A percentile compares a stretch with the other conserved stretches of the same genome.
Conservation (phyloP, 2,329 filamentous ascomycete species). For the Cordyceps farinosa region DNA sequence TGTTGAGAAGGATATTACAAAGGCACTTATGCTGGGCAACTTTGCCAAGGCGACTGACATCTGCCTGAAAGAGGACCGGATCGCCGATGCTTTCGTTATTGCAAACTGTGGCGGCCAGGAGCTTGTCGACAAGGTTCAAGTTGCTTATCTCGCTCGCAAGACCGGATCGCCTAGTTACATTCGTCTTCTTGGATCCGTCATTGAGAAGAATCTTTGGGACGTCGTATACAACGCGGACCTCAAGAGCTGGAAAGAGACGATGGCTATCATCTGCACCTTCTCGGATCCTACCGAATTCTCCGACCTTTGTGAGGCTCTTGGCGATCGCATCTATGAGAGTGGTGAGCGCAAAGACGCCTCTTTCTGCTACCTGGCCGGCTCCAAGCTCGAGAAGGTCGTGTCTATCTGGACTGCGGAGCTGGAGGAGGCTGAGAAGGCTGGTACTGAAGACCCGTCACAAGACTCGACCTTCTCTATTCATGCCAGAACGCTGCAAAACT, state of each 20-base stretch:
- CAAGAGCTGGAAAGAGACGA: constrained; percentile 91
- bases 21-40: constrained; percentile 81
- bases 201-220: constrained; percentile 97
- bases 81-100: constrained; percentile 97
- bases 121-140: constrained; percentile 89
- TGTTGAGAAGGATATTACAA: constrained; percentile 82
- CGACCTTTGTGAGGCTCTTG: constrained; percentile 90
- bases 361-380: constrained; percentile 94
- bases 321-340: constrained; percentile 82
- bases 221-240: constrained; percentile 94
- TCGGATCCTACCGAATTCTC: constrained; percentile 88
- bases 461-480: constrained; percentile 91
- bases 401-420: constrained; percentile 90
- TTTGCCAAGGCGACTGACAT: constrained; percentile 88
- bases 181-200: constrained; percentile 83
- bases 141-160: constrained; percentile 83
- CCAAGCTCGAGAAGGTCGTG: constrained; percentile 96
- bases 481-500: constrained; percentile 79
- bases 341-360: constrained; percentile 82
- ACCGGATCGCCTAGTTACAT: constrained; percentile 84
- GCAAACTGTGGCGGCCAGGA: constrained; percentile 94
- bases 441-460: constrained; percentile 60
- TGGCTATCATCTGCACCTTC: constrained; percentile 94
- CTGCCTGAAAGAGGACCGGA: constrained; percentile 80
- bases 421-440: constrained; percentile 74